Evolutionary conservation across 2,329 filamentous ascomycete species (phyloP), one percentile per base, ranked within the genome.

Genomic region (Fusarium longipes): DNA sequence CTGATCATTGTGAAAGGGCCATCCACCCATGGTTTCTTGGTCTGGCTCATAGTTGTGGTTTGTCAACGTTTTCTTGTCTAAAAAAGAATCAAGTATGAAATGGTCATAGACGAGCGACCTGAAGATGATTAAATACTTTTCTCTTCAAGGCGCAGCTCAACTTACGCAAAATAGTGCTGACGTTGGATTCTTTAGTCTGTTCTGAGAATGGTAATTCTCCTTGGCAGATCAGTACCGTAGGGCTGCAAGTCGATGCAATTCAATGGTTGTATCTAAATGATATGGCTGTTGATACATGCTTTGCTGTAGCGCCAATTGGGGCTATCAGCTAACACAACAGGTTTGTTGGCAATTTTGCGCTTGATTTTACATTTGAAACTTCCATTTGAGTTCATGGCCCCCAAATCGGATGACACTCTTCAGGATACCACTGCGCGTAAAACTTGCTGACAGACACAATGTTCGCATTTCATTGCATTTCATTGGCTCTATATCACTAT

Each of bases 1-100:
- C 70, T 63, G 39, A 79, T 74, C 42, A 79, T 71, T 24, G 71
- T 54, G 38, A 76, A 78, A 1, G 77, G 77, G n/a, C 72, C 71
- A 18, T 79, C 76, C 5, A 73, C 77, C 77, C 77, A 79, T 5
- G 63, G 65, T 7, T 33, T 62, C 44, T 74, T 75, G 2, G 50
- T 20, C 1, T 8, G 44, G 12, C 42, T 54, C 69, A 71, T 71
- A 0, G 1, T 20, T 29, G 24, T 36, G 14, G 10, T 5, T 20
- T 30, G 6, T n/a, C 18, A 17, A 2, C 5, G 17, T 40, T 18
- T 2, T 15, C 5, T 18, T 27, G 17, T 9, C 2, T 7, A 24
- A 17, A n/a, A 8, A 12, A 20, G 11, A 5, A 9, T 5, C 7
- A 25, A 5, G 9, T 24, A 12, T 7, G 17, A 33, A 3, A 25